These are phyloP conservation scores for Sugiyamaella paludigena DNA, from an alignment of 1,139 yeast species.

Conservation along the genomic window DNA sequence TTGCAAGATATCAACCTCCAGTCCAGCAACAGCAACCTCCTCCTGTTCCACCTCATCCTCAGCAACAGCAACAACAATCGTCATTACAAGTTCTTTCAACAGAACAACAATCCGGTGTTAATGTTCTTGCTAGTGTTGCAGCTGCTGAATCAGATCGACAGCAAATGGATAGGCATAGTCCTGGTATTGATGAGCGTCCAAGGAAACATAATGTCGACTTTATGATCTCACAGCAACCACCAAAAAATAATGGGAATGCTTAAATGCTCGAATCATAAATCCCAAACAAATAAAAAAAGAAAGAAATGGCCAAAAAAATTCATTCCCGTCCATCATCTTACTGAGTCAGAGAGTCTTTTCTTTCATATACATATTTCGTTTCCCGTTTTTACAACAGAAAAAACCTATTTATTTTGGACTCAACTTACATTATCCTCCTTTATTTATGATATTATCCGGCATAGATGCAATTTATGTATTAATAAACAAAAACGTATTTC, in stretches of 20 bases:
- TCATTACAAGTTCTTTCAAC: not conserved
- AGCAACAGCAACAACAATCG: not conserved
- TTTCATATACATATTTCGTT: too few relatives aligned
- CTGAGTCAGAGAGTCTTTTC: too few relatives aligned
- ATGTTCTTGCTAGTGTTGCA: slow-evolving; percentile 25
- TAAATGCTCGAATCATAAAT: too few relatives aligned
- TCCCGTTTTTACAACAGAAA: too few relatives aligned
- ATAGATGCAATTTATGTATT: too few relatives aligned
- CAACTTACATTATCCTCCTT: too few relatives aligned
- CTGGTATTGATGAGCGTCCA: slow-evolving; percentile 16
- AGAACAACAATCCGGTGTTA: slow-evolving; percentile 23
- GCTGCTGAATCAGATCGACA: slow-evolving; percentile 22
- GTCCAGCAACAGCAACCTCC: slow-evolving; percentile 1
- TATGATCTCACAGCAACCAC: slow-evolving; percentile 22
- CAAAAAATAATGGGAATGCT: not conserved
- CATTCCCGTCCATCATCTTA: too few relatives aligned
- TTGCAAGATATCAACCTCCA: slow-evolving; percentile 10
- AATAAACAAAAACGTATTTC: too few relatives aligned
- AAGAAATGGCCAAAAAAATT: too few relatives aligned
- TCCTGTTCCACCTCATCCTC: not conserved
- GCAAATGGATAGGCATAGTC: slow-evolving; percentile 9
- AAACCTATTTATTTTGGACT: too few relatives aligned
- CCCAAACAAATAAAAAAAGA: too few relatives aligned
- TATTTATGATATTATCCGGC: too few relatives aligned
- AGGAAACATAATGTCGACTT: slow-evolving; percentile 29